phyloP scores from a whole-genome alignment of 495 filamentous ascomycete species.

The Hypoxylon intermedium region DNA sequence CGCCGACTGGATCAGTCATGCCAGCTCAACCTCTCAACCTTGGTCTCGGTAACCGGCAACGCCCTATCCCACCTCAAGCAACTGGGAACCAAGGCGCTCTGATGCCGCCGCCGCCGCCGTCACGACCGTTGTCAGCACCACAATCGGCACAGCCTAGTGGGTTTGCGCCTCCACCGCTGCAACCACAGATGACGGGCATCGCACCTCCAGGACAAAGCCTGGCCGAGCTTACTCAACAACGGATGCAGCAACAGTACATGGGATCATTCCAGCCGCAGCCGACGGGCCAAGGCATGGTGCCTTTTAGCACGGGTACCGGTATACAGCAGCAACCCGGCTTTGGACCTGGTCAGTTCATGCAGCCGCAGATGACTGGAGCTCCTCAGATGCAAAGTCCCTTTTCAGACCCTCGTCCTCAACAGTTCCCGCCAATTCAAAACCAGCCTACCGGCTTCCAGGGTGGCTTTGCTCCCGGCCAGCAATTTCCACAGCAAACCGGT shows the following conservation, averaged over 20 bases:
- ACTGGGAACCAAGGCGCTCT: slow-evolving; percentile 64
- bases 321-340: slow-evolving; percentile 64
- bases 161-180: slow-evolving; percentile 75
- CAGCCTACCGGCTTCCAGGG: slow-evolving; percentile 74
- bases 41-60: slow-evolving; percentile 62
- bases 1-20: slow-evolving; percentile 40
- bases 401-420: slow-evolving; percentile 61
- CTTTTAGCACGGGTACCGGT: slow-evolving; percentile 44
- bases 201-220: slow-evolving; percentile 79
- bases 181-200: slow-evolving; percentile 86
- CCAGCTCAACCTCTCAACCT: slow-evolving; percentile 48
- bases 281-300: slow-evolving; percentile 53
- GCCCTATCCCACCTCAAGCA: slow-evolving; percentile 74
- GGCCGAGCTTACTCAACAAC: slow-evolving; percentile 72
- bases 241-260: slow-evolving; percentile 65
- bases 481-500: slow-evolving; percentile 54
- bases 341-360: slow-evolving; percentile 60
- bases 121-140: slow-evolving; percentile 85
- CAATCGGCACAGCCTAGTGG: slow-evolving; percentile 78
- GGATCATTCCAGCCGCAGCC: slow-evolving; percentile 50
- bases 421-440: slow-evolving; percentile 66
- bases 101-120: slow-evolving; percentile 81
- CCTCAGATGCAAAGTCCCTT: slow-evolving; percentile 50
- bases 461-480: slow-evolving; percentile 52
- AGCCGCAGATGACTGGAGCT: slow-evolving; percentile 51